A percentile compares a stretch with the other conserved stretches of the same genome.
Conservation (phyloP, 1,139 yeast species). For the Saccharomyces hybrid region DNA sequence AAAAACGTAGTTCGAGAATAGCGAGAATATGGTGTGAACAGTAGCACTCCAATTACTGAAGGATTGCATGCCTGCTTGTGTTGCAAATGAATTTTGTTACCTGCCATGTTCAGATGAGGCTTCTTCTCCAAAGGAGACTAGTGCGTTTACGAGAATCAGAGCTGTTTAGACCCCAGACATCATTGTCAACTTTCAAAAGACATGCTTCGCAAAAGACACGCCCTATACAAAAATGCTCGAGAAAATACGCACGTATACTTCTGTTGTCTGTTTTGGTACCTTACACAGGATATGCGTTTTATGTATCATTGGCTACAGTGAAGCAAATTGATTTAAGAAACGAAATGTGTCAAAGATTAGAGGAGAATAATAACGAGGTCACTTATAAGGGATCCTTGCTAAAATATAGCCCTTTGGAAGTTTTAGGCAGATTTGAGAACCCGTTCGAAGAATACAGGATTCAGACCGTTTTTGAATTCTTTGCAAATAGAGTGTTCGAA, state of each 20-base stretch:
- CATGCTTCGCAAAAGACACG: conserved; percentile 3
- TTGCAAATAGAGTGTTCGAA: conserved; percentile 63
- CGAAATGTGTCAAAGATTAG: conserved; percentile 23
- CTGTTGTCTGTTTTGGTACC: conserved; percentile 39
- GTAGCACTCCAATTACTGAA: background rate
- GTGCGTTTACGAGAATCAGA: background rate
- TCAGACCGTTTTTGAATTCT: conserved; percentile 82
- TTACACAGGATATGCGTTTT: conserved; percentile 63
- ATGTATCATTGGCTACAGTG: conserved; percentile 50
- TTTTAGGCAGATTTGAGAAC: conserved; percentile 78
- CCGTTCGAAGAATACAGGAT: conserved; percentile 90
- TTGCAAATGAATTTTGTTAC: background rate
- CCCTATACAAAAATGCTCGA: conserved; percentile 6
- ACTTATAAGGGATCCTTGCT: conserved; percentile 27
- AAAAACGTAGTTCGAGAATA: too few relatives aligned
- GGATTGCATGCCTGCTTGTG: background rate
- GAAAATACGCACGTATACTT: conserved; percentile 13
- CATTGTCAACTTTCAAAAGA: background rate
- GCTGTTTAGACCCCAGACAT: background rate
- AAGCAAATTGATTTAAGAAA: conserved; percentile 49
- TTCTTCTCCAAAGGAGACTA: background rate
- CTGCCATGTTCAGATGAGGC: background rate
- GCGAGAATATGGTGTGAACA: background rate
- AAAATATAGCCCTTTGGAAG: conserved; percentile 42
- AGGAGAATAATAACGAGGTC: conserved; percentile 15